Evolutionary conservation across 352 stramenopile genomes (phyloP).

Genomic region (Pythium biforme): DNA sequence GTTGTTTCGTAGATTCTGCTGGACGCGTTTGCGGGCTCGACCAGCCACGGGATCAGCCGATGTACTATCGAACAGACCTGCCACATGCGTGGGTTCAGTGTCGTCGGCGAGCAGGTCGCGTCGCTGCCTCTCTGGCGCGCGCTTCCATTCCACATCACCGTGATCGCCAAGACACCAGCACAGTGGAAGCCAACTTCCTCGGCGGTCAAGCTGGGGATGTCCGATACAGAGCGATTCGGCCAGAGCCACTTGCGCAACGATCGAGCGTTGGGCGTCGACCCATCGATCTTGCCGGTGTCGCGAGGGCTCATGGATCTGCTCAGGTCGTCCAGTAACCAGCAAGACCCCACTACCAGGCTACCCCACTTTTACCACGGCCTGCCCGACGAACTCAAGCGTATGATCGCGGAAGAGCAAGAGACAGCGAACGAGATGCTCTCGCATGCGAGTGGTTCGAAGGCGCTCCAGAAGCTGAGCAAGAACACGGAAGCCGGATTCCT

Average conservation of each 20-base stretch:
- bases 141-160: conserved; percentile 38
- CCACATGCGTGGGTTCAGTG: conserved; percentile 32
- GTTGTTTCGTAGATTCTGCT: conserved; percentile 5
- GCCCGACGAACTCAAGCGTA: conserved; percentile 65
- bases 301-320: conserved; percentile 26
- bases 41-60: neutral
- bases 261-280: conserved; percentile 40
- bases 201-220: neutral
- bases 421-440: conserved; percentile 15
- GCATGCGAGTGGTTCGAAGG: neutral
- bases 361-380: conserved; percentile 81
- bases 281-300: conserved; percentile 20
- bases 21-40: neutral
- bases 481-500: conserved; percentile 61
- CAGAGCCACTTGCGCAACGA: conserved; percentile 53
- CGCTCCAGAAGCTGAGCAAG: conserved; percentile 42
- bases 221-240: conserved; percentile 55
- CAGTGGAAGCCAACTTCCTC: conserved; percentile 36
- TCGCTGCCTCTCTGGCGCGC: conserved; percentile 43
- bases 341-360: conserved; percentile 30
- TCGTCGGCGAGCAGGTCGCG: conserved; percentile 33
- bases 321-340: conserved; percentile 38
- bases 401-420: conserved; percentile 61
- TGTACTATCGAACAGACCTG: neutral
- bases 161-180: conserved; percentile 43